These are phyloP conservation scores for Pichia manshurica DNA, from an alignment of 805 yeast species.

Conservation along the genomic window DNA sequence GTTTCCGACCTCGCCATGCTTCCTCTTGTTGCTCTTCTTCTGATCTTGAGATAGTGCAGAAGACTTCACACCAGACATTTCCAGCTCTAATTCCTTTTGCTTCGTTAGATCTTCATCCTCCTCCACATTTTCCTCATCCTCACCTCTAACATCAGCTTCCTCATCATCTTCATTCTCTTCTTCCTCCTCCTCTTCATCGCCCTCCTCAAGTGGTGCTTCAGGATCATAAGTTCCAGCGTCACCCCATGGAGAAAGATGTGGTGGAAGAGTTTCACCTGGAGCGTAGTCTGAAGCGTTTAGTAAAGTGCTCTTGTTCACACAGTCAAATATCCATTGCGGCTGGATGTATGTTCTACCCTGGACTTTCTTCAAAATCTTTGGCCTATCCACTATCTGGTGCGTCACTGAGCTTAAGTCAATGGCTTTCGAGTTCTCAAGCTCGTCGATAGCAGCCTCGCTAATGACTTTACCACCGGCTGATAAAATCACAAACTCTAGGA, in stretches of 20 bases:
- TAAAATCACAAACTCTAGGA: constrained; percentile 79
- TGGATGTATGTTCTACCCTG: constrained; percentile 92
- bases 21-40: constrained; percentile 29
- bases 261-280: constrained; percentile 93
- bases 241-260: constrained; percentile 99
- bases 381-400: constrained; percentile 93
- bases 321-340: constrained; percentile 98
- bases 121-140: constrained; percentile 23
- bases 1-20: constrained; percentile 38
- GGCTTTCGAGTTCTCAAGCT: constrained; percentile 42
- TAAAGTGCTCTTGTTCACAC: constrained; percentile 69
- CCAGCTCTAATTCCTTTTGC: constrained; percentile 82
- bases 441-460: constrained; percentile 85
- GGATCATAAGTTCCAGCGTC: constrained; percentile 91
- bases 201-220: constrained; percentile 41
- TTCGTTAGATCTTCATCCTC: constrained; percentile 48
- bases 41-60: constrained; percentile 42
- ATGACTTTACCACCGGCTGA: constrained; percentile 82
- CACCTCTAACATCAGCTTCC: too few relatives aligned
- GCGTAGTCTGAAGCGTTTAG: constrained; percentile 77
- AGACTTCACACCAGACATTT: constrained; percentile 80
- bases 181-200: constrained; percentile 38
- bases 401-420: constrained; percentile 68
- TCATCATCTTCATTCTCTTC: constrained; percentile 51
- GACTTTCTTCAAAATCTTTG: constrained; percentile 66